phyloP scores from a whole-genome alignment of 305 asterid genomes.

The Salvia sclarea region DNA sequence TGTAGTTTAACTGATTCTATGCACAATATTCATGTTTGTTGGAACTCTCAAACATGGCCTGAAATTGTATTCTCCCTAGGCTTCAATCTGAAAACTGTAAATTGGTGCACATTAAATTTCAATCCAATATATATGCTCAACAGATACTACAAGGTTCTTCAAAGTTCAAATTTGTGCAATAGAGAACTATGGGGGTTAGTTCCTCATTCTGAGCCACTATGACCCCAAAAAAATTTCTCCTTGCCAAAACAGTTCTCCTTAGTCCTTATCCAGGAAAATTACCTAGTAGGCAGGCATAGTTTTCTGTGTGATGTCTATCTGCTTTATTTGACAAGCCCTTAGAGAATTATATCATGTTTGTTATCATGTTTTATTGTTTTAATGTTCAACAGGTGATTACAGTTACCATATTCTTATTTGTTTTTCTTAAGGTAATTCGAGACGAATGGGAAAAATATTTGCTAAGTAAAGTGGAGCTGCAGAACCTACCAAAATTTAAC shows the following conservation, averaged over 20 bases:
- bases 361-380: conserved; percentile 1
- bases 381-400: conserved; percentile 20
- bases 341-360: neutral
- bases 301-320: neutral
- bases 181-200: conserved; percentile 1
- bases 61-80: neutral
- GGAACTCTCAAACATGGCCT: neutral
- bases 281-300: conserved; percentile 5
- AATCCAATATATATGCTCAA: neutral
- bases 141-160: neutral
- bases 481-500: conserved; percentile 70
- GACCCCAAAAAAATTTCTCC: neutral
- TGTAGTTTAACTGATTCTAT: neutral
- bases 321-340: neutral
- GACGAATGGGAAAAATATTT: conserved; percentile 94
- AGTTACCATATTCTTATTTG: conserved; percentile 2
- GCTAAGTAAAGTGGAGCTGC: conserved; percentile 90
- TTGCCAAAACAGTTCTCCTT: neutral
- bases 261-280: neutral
- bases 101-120: neutral
- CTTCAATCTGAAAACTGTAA: neutral
- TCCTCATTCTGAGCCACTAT: conserved; percentile 7
- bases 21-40: neutral
- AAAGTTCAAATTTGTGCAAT: conserved; percentile 3
- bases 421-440: conserved; percentile 68